Evolutionary conservation across 2,329 filamentous ascomycete genomes (phyloP), one percentile per base, ranked within the genome.

Genomic region (Domatiomyces catenatus): DNA sequence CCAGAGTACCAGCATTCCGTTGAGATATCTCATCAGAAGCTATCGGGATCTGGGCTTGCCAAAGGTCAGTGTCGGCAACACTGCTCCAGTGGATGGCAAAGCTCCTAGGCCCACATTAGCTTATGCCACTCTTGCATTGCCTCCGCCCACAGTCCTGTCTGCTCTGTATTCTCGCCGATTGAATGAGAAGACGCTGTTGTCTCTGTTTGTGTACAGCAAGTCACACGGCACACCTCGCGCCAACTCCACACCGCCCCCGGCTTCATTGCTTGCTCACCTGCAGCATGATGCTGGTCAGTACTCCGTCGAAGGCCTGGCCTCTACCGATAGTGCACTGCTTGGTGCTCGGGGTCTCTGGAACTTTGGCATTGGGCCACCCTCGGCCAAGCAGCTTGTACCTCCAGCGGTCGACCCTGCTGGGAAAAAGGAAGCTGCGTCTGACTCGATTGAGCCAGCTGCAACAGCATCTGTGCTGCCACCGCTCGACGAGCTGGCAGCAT

Each of bases 331-430:
- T 26, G 86, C 87, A 0, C 72, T 98, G 8, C 74, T 98, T 58
- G 92, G 92, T 12, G 70, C 94, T 54, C 78, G 90, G 22, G 92
- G 88, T 0, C 73, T 98, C 0, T 98, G 94, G 73, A 96, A 98
- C 65, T 96, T 94, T 63, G 90, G 90, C 12, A 77, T 80, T 17
- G 84, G 90, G 60, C 54, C 59, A 48, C 59, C 61, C 28, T 28
- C 39, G 5, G 18, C 48, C 10, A 19, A 18, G 20, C 49, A 22
- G 2, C 15, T 22, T 18, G 17, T 22, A 15, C 18, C n/a, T 45
- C n/a, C 10, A 12, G n/a, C n/a, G 10, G 43, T n/a, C 2, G 7
- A 26, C 17, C 5, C 22, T 17, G 20, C 28, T n/a, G 18, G 26
- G 50, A 10, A 59, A 60, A 8, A 3, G 8, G 20, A 22, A 8